A percentile compares a stretch with the other conserved stretches of the same genome.
Conservation (phyloP, 1,284 basidiomycete species). For the Apiotrichum gamsii region DNA sequence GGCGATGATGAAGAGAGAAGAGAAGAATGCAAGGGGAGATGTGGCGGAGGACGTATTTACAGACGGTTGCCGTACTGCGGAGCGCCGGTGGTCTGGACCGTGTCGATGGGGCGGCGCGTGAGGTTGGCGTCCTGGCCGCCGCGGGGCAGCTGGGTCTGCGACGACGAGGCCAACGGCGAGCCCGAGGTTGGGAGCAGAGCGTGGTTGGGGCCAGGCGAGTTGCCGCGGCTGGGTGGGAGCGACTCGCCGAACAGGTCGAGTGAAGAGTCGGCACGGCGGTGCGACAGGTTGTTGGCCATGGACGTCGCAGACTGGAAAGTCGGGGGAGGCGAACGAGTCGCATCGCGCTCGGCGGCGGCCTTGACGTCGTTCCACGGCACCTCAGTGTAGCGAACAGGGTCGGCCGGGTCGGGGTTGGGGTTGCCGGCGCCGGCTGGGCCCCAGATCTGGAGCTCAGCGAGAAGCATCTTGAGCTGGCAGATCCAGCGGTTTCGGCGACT, state of each 20-base stretch:
- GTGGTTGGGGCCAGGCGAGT: conserved; percentile 8
- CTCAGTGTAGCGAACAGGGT: conserved; percentile 58
- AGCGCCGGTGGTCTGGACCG: too few relatives aligned
- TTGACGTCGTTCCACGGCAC: conserved; percentile 64
- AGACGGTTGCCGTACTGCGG: too few relatives aligned
- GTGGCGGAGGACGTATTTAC: too few relatives aligned
- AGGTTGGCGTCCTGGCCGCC: too few relatives aligned
- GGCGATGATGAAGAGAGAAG: too few relatives aligned
- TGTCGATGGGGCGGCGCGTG: too few relatives aligned
- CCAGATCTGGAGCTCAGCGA: conserved; percentile 66
- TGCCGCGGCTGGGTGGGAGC: conserved; percentile 18
- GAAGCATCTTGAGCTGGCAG: conserved; percentile 67
- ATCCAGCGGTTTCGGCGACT: conserved; percentile 86
- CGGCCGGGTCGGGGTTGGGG: conserved; percentile 53
- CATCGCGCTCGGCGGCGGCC: conserved; percentile 43
- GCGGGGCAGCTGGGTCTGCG: too few relatives aligned
- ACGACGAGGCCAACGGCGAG: not conserved
- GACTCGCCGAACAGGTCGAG: conserved; percentile 40
- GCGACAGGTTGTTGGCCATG: conserved; percentile 24
- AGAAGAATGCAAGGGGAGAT: too few relatives aligned
- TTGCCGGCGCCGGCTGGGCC: conserved; percentile 63
- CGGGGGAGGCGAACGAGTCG: conserved; percentile 33
- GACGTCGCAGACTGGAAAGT: conserved; percentile 41
- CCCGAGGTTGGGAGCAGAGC: too few relatives aligned
- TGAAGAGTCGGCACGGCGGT: conserved; percentile 35